Evolutionary conservation across 2,329 filamentous ascomycete genomes (phyloP).

Genomic region (Hypocrella siamensis): DNA sequence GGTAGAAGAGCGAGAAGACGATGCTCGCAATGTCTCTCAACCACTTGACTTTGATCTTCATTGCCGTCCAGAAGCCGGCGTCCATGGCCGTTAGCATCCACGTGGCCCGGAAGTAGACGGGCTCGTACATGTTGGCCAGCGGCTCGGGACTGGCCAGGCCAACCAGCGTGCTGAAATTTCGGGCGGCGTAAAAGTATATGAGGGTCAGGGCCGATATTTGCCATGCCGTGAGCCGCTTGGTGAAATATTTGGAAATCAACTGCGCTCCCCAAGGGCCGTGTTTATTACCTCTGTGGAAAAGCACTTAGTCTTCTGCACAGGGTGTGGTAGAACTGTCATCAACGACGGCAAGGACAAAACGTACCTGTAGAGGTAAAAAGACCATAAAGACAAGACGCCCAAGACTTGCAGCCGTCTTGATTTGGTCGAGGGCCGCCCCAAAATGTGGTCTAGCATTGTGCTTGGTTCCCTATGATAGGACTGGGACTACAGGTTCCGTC

Average conservation of each 20-base stretch:
- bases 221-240: constrained; percentile 66
- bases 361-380: constrained; percentile 63
- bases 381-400: constrained; percentile 84
- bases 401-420: constrained; percentile 89
- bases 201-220: constrained; percentile 78
- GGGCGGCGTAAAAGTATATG: constrained; percentile 77
- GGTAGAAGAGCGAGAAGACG: constrained; percentile 76
- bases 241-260: constrained; percentile 54
- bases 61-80: constrained; percentile 96
- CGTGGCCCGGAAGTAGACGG: constrained; percentile 86
- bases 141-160: constrained; percentile 88
- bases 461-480: no score
- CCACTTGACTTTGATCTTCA: constrained; percentile 71
- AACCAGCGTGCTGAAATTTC: constrained; percentile 87
- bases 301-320: not conserved
- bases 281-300: constrained; percentile 49
- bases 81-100: constrained; percentile 93
- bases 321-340: not conserved
- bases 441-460: constrained; percentile 66
- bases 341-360: constrained; percentile 5
- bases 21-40: constrained; percentile 70
- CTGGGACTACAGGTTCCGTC: no score
- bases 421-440: constrained; percentile 79
- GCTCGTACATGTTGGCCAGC: constrained; percentile 82
- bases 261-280: constrained; percentile 75